These are phyloP conservation scores for Eleusine indica DNA, from an alignment of 176 grass and related monocot species.

Conservation along the genomic window DNA sequence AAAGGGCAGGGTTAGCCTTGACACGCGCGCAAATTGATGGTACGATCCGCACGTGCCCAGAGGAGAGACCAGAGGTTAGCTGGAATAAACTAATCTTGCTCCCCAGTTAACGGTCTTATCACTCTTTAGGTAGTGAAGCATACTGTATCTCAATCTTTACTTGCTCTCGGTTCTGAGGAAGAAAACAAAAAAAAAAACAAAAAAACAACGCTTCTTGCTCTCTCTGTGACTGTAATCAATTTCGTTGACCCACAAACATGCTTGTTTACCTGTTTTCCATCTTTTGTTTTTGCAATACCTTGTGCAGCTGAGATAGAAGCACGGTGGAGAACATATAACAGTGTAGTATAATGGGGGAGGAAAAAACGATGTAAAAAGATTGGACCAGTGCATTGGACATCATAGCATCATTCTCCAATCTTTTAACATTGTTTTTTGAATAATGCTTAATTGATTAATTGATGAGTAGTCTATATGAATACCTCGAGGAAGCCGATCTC, in stretches of 20 bases:
- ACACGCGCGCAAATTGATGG: slow-evolving; percentile 42
- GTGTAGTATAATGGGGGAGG: not conserved
- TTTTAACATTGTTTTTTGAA: no score
- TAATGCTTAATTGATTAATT: no score
- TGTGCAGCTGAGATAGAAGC: not conserved
- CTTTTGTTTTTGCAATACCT: not conserved
- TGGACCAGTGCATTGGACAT: not conserved
- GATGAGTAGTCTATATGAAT: not conserved
- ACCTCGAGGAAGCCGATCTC: slow-evolving; percentile 67
- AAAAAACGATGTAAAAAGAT: no score
- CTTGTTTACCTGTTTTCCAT: not conserved
- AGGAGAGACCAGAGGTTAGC: slow-evolving; percentile 6
- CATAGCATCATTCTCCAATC: no score
- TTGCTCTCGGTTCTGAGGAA: no score
- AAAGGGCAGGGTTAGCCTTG: slow-evolving; percentile 35
- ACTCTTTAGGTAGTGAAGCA: not conserved
- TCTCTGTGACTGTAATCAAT: not conserved
- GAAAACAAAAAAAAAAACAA: no score
- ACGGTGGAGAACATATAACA: not conserved
- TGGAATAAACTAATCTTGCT: not conserved
- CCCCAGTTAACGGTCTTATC: slow-evolving; percentile 4
- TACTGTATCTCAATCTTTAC: no score
- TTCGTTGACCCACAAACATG: not conserved
- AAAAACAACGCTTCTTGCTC: not conserved
- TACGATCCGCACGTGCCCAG: slow-evolving; percentile 49